Conservation (phyloP, 2,329 filamentous ascomycete species). For the Ceratocystis destructans region DNA sequence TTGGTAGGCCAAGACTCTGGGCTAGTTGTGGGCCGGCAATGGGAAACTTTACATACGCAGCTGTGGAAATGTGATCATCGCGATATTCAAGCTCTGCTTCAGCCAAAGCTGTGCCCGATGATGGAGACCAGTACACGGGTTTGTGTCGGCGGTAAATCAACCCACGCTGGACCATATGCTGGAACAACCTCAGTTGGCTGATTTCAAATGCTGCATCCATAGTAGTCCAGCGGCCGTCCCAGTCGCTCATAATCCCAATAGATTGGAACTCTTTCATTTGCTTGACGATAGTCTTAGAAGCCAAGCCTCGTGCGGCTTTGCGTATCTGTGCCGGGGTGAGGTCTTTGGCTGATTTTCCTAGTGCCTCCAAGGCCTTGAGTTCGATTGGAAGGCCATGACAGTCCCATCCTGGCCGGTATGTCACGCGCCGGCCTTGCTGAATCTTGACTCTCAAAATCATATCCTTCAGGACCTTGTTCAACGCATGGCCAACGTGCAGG, state of each 20-base stretch:
- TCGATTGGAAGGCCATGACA: constrained; percentile 96
- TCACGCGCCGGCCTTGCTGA: constrained; percentile 57
- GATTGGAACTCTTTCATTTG: constrained; percentile 62
- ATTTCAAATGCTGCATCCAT: constrained; percentile 67
- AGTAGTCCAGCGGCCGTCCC: constrained; percentile 62
- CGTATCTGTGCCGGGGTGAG: constrained; percentile 45
- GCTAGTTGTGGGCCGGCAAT: constrained; percentile 34
- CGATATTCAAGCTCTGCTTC: constrained; percentile 78
- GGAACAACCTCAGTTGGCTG: constrained; percentile 60
- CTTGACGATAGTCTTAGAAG: constrained; percentile 51
- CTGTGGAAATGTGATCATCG: constrained; percentile 55
- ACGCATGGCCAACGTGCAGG: constrained; percentile 81
- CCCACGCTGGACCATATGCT: constrained; percentile 56
- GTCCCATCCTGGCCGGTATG: constrained; percentile 90
- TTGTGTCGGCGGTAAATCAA: constrained; percentile 67
- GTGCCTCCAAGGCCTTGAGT: constrained; percentile 68
- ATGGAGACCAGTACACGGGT: constrained; percentile 78
- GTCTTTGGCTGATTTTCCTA: constrained; percentile 26
- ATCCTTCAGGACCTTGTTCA: constrained; percentile 97
- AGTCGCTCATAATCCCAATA: constrained; percentile 70
- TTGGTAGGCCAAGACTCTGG: constrained; percentile 14
- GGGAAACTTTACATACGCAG: constrained; percentile 71
- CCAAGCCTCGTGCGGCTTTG: constrained; percentile 49
- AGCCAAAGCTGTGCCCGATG: constrained; percentile 62
- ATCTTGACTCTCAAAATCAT: constrained; percentile 75